Evolutionary conservation across 2,329 filamentous ascomycete genomes (phyloP), one percentile per base, ranked within the genome.

Genomic region (Lachnellula arida): DNA sequence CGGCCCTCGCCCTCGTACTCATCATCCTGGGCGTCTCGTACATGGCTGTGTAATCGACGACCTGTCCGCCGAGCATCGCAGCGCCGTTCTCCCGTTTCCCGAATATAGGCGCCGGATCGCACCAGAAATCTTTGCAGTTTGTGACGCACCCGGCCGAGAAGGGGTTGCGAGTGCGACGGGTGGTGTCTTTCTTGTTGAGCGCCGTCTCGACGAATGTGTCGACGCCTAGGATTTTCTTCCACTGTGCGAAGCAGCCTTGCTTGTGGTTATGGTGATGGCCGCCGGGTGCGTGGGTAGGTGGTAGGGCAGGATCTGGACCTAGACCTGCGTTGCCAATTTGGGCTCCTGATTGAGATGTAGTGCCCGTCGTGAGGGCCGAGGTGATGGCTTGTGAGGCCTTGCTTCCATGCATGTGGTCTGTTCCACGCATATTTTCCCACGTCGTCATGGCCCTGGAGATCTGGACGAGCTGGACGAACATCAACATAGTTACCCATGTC

Each of bases 51-150:
- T 97, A 99, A 73, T 97, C 91, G 47, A 99, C 83, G 40, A 80
- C 76, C 66, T 88, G 81, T 2, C 94, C 93, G 14, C 85, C 89
- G 7, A 99, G 74, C 70, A 91, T 75, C 0, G 88, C 91, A 44
- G 80, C 79, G 12, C 92, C 92, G 50, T 82, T 87, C 66, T 89
- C 84, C 56, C 87, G 81, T 65, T 80, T 83, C 11, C 87, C 85
- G 70, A 96, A 93, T 17, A 96, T 72, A 0, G 93, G 88, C 2
- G 89, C 86, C 1, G 89, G 85, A 69, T 97, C 94, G 67, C 89
- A 93, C 91, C 92, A 97, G 71, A 99, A 99, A 72, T 99, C 95
- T 63, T 84, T 87, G 73, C 94, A 99, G 70, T 99, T 99, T 57
- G 86, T 82, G n/a, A 95, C 65, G 40, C 91, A 79, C 7, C 94